Evolutionary conservation across 2,329 filamentous ascomycete species (phyloP), one percentile per base, ranked within the genome.

Genomic region (Xylaria sp.): DNA sequence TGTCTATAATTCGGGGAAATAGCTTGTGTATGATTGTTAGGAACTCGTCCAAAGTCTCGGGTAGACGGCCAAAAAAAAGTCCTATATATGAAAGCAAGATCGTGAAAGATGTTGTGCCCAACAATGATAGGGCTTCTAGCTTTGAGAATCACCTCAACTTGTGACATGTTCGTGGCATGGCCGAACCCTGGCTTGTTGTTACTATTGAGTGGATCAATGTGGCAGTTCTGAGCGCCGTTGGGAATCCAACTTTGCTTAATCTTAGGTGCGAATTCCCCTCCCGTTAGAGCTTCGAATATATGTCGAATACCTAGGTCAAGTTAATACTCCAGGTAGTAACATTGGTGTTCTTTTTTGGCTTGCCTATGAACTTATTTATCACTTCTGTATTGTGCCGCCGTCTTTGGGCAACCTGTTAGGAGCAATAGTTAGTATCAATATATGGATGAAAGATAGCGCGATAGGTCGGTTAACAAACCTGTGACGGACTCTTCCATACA

Each of bases 71-170:
- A 58, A 91, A 81, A 76, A 76, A 92, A 92, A 1, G 83, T 85
- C n/a, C 82, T 78, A 76, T 90, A 89, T 41, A 91, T 78, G 72
- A 91, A 91, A 41, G 87, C 83, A 3, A 92, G 80, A 71, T 92
- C 89, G 1, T 85, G 84, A 70, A 91, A 87, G 66, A 88, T 81
- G 72, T 92, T 91, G 78, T 92, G 89, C 0, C 89, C 89, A 3
- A 91, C 82, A 0, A 91, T 72, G 0, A 88, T 71, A 0, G 78
- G 81, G 2, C 67, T 69, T 13, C 71, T 72, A 1, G 39, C 36
- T 53, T 76, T 76, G 2, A 83, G 69, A 23, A 68, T 75, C 7
- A 36, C 18, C 48, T 82, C 75, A 30, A 73, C 72, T 18, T 70
- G 28, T 12, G 60, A 12, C 28, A 72, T 66, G 43, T 67, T 23